phyloP scores from a whole-genome alignment of 345 rosid genomes.

The Adansonia digitata region DNA sequence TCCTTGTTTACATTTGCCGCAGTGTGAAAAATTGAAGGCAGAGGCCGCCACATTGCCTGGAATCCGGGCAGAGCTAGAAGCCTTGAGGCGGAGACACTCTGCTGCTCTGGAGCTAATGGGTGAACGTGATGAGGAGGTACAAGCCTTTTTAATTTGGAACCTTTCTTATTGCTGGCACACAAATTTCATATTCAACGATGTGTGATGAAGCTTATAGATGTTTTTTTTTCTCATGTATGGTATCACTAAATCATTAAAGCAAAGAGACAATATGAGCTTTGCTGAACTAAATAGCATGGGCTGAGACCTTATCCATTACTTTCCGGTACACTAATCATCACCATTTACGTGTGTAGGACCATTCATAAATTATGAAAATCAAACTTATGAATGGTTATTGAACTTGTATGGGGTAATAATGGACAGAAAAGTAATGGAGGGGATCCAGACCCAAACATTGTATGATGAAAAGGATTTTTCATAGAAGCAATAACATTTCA shows the following conservation, averaged over 20 bases:
- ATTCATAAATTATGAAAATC: no score
- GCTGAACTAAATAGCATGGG: background rate
- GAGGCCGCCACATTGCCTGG: constrained; percentile 76
- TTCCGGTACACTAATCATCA: no score
- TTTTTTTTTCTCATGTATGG: background rate
- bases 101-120: constrained; percentile 99
- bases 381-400: no score
- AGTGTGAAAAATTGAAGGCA: constrained; percentile 83
- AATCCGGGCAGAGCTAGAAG: constrained; percentile 83
- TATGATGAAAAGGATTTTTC: background rate
- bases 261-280: background rate
- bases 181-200: background rate
- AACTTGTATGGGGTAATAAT: no score
- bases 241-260: background rate
- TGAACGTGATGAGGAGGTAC: constrained; percentile 99
- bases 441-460: background rate
- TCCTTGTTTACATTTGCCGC: constrained; percentile 23
- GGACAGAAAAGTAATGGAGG: no score
- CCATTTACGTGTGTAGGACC: no score
- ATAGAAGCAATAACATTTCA: background rate
- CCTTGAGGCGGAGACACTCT: constrained; percentile 83
- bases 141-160: background rate
- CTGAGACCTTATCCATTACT: no score
- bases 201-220: background rate
- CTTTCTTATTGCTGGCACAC: background rate